phyloP scores from a whole-genome alignment of 202 grass and related monocot genomes.

The Hordeum pubiflorum region DNA sequence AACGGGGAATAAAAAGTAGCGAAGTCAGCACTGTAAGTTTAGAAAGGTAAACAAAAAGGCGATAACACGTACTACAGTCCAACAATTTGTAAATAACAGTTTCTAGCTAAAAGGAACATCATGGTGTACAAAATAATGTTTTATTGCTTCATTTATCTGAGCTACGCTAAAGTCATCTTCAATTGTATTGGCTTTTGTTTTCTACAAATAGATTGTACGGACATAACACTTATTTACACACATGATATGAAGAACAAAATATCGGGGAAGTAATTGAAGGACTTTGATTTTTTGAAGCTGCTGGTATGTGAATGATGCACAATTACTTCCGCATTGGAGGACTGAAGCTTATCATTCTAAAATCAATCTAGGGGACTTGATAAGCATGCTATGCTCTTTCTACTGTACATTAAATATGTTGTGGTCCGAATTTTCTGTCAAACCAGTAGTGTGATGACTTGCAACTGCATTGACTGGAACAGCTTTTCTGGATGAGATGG shows the following conservation, averaged over 20 bases:
- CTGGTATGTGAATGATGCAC: not conserved
- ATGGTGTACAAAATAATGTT: not conserved
- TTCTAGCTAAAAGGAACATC: not conserved
- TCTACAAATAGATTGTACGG: not conserved
- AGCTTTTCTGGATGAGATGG: not conserved
- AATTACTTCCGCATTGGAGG: not conserved
- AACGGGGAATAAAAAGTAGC: not conserved
- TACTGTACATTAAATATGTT: not conserved
- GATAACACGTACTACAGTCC: not conserved
- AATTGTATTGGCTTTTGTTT: not conserved
- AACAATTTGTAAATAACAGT: not conserved
- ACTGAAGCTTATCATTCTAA: not conserved
- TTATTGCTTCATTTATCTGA: conserved; percentile 9
- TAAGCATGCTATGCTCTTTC: not conserved
- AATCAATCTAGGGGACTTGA: not conserved
- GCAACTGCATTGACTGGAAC: not conserved
- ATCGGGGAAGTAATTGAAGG: not conserved
- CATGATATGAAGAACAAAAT: not conserved
- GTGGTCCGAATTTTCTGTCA: not conserved
- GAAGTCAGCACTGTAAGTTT: not conserved
- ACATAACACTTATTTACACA: not conserved
- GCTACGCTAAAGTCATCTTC: not conserved
- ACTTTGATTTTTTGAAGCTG: not conserved
- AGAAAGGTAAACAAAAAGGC: not conserved
- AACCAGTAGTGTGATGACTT: not conserved